Conservation (phyloP, 345 rosid genomes). For the Populus tremula region DNA sequence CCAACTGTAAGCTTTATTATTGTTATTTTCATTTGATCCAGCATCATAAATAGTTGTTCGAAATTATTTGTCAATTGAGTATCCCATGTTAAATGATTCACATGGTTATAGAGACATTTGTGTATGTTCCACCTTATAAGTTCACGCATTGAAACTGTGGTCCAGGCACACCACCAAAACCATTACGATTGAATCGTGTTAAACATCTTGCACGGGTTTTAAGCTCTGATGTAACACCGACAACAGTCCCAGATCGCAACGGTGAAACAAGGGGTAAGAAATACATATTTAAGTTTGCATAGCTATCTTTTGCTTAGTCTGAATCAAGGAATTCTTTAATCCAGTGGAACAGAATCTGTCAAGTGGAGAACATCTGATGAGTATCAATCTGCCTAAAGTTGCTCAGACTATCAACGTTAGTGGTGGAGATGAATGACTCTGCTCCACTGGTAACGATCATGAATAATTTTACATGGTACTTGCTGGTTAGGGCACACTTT, state of each 20-base stretch:
- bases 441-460: constrained; percentile 1
- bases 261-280: constrained; percentile 45
- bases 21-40: background rate
- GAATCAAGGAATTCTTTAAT: background rate
- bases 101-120: background rate
- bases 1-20: constrained; percentile 46
- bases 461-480: background rate
- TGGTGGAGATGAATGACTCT: background rate
- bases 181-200: constrained; percentile 63
- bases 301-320: background rate
- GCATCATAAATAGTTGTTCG: background rate
- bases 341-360: constrained; percentile 14
- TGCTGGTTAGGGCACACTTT: constrained; percentile 2
- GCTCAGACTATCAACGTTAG: background rate
- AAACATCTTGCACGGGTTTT: constrained; percentile 64
- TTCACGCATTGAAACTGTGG: constrained; percentile 4
- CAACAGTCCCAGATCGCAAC: constrained; percentile 21
- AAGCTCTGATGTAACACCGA: constrained; percentile 31
- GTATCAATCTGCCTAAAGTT: background rate
- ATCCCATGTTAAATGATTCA: background rate
- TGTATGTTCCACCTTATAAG: background rate
- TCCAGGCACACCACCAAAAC: constrained; percentile 55
- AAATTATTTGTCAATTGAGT: background rate
- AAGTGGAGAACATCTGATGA: background rate
- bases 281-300: background rate